Evolutionary conservation across 2,329 filamentous ascomycete species (phyloP).

Genomic region (Pyrenophora seminiperda): DNA sequence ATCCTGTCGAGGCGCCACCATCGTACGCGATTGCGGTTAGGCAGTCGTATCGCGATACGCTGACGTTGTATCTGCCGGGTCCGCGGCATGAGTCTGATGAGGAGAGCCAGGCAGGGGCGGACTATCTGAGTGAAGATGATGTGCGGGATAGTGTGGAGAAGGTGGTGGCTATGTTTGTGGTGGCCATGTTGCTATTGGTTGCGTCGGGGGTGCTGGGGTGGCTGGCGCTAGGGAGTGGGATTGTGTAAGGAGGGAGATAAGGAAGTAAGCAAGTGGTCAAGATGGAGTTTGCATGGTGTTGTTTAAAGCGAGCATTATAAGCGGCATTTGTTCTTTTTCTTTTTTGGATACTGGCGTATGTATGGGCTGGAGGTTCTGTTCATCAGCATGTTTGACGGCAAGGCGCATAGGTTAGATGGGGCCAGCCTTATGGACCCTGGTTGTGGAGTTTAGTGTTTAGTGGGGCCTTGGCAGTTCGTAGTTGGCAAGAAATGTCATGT

Average conservation of each 20-base stretch:
- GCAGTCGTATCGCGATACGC: slow-evolving; percentile 34
- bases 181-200: slow-evolving; percentile 27
- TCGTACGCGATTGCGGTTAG: slow-evolving; percentile 34
- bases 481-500: slow-evolving; percentile 3
- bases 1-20: slow-evolving; percentile 36
- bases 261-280: not conserved
- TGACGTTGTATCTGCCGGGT: slow-evolving; percentile 28
- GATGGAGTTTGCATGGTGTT: not conserved
- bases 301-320: not conserved
- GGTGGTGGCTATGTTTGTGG: slow-evolving; percentile 33
- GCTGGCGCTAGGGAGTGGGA: slow-evolving; percentile 18
- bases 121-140: slow-evolving; percentile 23
- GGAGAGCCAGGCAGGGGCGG: slow-evolving; percentile 18
- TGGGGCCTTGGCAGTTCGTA: not conserved
- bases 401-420: slow-evolving; percentile 8
- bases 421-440: slow-evolving; percentile 14
- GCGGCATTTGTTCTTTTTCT: not conserved
- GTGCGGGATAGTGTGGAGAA: slow-evolving; percentile 32
- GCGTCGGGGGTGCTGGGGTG: slow-evolving; percentile 28
- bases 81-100: slow-evolving; percentile 1
- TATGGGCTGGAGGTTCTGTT: not conserved
- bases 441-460: slow-evolving; percentile 6
- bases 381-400: too few species aligned
- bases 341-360: not conserved
- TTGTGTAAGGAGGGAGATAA: not conserved